These are phyloP conservation scores for Verticillium longisporum DNA, from an alignment of 2,329 filamentous ascomycete species.

Conservation along the genomic window DNA sequence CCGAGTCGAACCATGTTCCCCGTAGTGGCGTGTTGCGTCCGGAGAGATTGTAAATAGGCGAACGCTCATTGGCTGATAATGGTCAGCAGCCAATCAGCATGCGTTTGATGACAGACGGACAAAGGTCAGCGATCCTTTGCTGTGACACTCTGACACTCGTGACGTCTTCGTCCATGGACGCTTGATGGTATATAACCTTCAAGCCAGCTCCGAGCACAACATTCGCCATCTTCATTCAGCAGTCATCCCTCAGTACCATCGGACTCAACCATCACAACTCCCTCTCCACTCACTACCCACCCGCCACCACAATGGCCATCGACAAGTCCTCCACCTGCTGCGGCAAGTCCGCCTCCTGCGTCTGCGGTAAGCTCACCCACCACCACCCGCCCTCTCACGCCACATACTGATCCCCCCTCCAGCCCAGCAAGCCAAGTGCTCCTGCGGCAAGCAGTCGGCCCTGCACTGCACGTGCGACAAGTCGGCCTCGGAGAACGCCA, in stretches of 20 bases:
- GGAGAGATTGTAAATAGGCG: background rate
- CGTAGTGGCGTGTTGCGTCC: background rate
- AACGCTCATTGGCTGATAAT: background rate
- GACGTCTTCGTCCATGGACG: background rate
- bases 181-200: background rate
- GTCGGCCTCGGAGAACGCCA: conserved; percentile 65
- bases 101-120: background rate
- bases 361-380: conserved; percentile 44
- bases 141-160: background rate
- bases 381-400: background rate
- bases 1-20: background rate
- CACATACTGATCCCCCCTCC: conserved; percentile 6
- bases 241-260: background rate
- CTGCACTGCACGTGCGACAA: conserved; percentile 83
- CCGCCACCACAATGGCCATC: conserved; percentile 20
- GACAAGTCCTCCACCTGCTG: conserved; percentile 46
- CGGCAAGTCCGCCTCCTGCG: conserved; percentile 44
- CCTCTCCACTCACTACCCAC: no score
- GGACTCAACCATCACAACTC: background rate
- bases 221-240: background rate
- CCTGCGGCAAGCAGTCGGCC: conserved; percentile 82
- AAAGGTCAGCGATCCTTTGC: background rate
- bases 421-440: conserved; percentile 68
- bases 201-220: background rate
- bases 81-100: background rate